Conservation (phyloP, 208 protist genomes). For the Ichthyophonus hoferi region DNA sequence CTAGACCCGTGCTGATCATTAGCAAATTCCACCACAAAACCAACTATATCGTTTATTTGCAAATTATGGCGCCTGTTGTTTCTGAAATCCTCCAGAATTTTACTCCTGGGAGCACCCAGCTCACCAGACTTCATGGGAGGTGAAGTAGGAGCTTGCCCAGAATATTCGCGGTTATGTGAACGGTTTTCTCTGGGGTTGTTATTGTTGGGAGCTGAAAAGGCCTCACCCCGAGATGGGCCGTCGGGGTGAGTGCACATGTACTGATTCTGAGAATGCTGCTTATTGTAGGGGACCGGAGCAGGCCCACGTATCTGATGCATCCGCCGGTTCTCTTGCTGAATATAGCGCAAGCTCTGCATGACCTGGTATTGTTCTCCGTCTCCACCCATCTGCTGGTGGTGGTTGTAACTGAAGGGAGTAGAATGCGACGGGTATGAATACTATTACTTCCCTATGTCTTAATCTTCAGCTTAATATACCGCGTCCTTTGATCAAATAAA, state of each 20-base stretch:
- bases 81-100: constrained; percentile 39
- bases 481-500: no score
- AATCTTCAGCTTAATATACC: no score
- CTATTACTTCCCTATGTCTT: no score
- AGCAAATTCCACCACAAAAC: constrained; percentile 82
- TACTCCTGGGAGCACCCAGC: neutral
- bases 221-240: neutral
- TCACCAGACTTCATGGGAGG: neutral
- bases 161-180: neutral
- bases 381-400: neutral
- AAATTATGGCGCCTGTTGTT: constrained; percentile 7
- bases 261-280: neutral
- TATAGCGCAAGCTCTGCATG: neutral
- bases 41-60: constrained; percentile 67
- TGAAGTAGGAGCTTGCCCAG: neutral
- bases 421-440: no score
- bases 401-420: no score
- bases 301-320: no score
- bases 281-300: no score
- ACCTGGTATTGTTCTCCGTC: neutral
- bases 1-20: constrained; percentile 92
- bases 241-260: no score
- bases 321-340: neutral
- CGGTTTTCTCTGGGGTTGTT: neutral
- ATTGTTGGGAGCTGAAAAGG: neutral